Percentiles rank a stretch among this genome's conserved stretches.
phyloP scores from a whole-genome alignment of 192 early-diverging fungal genomes.

The Coemansia sp. region DNA sequence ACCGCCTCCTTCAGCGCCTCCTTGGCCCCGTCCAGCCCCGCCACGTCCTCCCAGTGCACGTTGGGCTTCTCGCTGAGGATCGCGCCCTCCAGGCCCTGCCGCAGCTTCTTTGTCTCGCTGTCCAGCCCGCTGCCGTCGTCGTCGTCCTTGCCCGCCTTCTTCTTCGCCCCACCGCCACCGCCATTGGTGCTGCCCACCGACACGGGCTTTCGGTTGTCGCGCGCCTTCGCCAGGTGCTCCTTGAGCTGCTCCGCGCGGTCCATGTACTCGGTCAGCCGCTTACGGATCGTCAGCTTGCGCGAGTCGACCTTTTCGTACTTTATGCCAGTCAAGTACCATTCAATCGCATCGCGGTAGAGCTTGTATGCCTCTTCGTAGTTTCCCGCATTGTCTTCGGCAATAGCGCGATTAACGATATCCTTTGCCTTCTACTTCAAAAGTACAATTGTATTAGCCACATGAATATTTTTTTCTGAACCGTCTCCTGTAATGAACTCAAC shows the following conservation, averaged over 20 bases:
- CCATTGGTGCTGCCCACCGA: constrained; percentile 60
- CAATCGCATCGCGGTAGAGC: constrained; percentile 86
- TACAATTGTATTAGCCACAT: not conserved
- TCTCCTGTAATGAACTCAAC: not conserved
- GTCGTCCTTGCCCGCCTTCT: constrained; percentile 50
- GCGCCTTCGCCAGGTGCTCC: constrained; percentile 75
- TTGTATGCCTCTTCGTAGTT: constrained; percentile 93
- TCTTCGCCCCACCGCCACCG: constrained; percentile 36
- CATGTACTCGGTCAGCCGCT: constrained; percentile 92
- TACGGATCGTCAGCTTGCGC: constrained; percentile 80
- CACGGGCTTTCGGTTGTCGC: constrained; percentile 68
- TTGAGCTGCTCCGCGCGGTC: constrained; percentile 94
- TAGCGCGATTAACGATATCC: constrained; percentile 91
- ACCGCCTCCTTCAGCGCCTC: constrained; percentile 98
- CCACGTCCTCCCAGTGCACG: constrained; percentile 96
- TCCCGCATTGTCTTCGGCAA: constrained; percentile 86
- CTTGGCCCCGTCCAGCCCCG: constrained; percentile 94
- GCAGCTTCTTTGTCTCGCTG: constrained; percentile 81
- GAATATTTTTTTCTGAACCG: not conserved
- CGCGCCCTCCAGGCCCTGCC: constrained; percentile 70
- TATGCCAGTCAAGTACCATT: constrained; percentile 93
- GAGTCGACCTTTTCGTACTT: constrained; percentile 99
- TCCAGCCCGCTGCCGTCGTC: constrained; percentile 69
- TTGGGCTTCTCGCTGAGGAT: constrained; percentile 97
- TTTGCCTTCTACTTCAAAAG: constrained; percentile 96